A percentile compares a stretch with the other conserved stretches of the same genome.
Conservation (phyloP, 192 early-diverging fungal genomes). For the Piromyces finnis region DNA sequence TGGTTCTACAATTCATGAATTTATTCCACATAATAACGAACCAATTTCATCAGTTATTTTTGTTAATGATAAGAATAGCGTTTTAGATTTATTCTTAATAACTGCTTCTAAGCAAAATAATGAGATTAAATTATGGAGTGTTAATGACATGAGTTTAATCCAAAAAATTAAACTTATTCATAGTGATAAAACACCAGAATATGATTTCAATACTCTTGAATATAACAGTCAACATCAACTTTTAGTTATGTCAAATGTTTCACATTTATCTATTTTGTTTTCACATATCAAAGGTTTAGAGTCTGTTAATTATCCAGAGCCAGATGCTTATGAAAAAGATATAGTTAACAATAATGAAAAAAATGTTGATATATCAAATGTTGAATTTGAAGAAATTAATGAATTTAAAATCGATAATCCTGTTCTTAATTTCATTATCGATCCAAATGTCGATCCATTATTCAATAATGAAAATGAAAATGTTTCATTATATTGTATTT, state of each 20-base stretch:
- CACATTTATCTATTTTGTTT: background rate
- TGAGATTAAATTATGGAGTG: background rate
- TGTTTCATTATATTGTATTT: background rate
- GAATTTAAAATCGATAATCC: background rate
- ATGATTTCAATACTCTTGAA: background rate
- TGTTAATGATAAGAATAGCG: background rate
- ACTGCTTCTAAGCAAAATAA: background rate
- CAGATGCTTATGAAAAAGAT: background rate
- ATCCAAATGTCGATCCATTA: background rate
- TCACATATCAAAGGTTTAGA: background rate
- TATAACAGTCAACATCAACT: background rate
- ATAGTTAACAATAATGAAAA: background rate
- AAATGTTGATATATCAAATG: background rate
- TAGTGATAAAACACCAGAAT: background rate
- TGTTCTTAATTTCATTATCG: background rate
- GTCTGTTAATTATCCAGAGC: background rate
- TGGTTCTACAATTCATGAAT: background rate
- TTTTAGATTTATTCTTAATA: background rate
- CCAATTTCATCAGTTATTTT: background rate
- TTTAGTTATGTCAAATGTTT: background rate
- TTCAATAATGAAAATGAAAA: background rate
- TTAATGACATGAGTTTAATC: background rate
- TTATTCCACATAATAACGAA: background rate
- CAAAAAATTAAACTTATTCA: background rate
- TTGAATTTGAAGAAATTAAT: background rate